A percentile compares a stretch with the other conserved stretches of the same genome.
Evolutionary conservation across 257 asterid species (phyloP).

Genomic region (Apocynum venetum): DNA sequence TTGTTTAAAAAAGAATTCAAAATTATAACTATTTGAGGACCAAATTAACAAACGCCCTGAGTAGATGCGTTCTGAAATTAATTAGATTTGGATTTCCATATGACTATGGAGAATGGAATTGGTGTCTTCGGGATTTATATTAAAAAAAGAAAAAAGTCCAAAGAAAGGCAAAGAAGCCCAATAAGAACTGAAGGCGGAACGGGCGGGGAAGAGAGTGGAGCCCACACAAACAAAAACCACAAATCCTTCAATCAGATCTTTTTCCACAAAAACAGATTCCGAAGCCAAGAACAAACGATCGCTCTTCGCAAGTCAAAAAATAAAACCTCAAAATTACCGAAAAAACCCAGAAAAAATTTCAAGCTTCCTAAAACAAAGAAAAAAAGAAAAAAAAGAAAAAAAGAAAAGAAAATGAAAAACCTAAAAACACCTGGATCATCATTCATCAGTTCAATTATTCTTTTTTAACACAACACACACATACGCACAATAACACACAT

Average conservation of each 20-base stretch:
- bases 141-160: too few relatives aligned
- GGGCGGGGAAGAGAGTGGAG: slow-evolving; percentile 3
- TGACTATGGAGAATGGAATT: too few relatives aligned
- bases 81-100: not conserved
- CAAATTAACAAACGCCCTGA: too few relatives aligned
- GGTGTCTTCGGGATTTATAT: not conserved
- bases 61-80: too few relatives aligned
- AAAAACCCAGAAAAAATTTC: slow-evolving; percentile 28
- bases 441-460: not conserved
- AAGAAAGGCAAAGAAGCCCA: not conserved
- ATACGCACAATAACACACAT: not conserved
- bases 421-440: slow-evolving; percentile 6
- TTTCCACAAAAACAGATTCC: slow-evolving; percentile 21
- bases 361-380: not conserved
- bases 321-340: slow-evolving; percentile 17
- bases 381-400: not conserved
- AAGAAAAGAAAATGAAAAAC: not conserved
- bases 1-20: too few relatives aligned
- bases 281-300: slow-evolving; percentile 17
- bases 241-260: slow-evolving; percentile 23
- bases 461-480: not conserved
- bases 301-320: not conserved
- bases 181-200: not conserved
- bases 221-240: slow-evolving; percentile 28
- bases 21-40: too few relatives aligned